phyloP scores from a whole-genome alignment of 2,329 filamentous ascomycete species.

The Colletotrichum karsti region DNA sequence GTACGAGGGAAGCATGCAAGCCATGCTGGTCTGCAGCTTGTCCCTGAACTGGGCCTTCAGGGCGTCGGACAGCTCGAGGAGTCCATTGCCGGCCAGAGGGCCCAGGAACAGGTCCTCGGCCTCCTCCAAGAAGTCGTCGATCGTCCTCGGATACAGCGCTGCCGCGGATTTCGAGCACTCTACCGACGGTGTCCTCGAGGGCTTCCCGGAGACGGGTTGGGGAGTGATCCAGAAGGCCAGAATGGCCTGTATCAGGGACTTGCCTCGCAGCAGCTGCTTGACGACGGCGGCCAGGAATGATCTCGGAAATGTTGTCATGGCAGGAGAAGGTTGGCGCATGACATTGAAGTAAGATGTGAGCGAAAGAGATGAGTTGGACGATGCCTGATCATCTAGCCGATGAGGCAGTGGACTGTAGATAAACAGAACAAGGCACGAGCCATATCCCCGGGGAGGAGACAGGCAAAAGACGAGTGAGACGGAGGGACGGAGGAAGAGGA shows the following conservation, averaged over 20 bases:
- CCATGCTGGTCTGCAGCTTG: conserved; percentile 58
- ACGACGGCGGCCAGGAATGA: conserved; percentile 62
- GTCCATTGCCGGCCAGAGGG: conserved; percentile 54
- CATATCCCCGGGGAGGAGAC: conserved; percentile 19
- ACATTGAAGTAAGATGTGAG: conserved; percentile 35
- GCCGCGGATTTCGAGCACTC: conserved; percentile 11
- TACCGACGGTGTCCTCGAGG: not conserved
- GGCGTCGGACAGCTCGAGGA: conserved; percentile 55
- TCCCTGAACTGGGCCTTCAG: conserved; percentile 65
- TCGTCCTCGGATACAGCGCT: conserved; percentile 37
- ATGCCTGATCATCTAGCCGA: conserved; percentile 30
- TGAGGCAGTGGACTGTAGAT: conserved; percentile 26
- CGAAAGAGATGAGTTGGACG: not conserved
- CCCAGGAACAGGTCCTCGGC: conserved; percentile 61
- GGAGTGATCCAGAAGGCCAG: conserved; percentile 40
- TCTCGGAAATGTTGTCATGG: conserved; percentile 66
- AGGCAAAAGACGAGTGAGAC: conserved; percentile 1
- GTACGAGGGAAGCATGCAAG: conserved; percentile 73
- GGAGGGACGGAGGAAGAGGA: not conserved
- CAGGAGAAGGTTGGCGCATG: conserved; percentile 62
- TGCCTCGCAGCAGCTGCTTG: conserved; percentile 67
- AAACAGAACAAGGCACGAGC: conserved; percentile 18
- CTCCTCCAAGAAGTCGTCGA: conserved; percentile 64
- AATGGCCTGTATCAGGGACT: conserved; percentile 66
- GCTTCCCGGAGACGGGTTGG: conserved; percentile 13